Evolutionary conservation across 2,329 filamentous ascomycete genomes (phyloP).

Genomic region (Fonsecaea monophora): DNA sequence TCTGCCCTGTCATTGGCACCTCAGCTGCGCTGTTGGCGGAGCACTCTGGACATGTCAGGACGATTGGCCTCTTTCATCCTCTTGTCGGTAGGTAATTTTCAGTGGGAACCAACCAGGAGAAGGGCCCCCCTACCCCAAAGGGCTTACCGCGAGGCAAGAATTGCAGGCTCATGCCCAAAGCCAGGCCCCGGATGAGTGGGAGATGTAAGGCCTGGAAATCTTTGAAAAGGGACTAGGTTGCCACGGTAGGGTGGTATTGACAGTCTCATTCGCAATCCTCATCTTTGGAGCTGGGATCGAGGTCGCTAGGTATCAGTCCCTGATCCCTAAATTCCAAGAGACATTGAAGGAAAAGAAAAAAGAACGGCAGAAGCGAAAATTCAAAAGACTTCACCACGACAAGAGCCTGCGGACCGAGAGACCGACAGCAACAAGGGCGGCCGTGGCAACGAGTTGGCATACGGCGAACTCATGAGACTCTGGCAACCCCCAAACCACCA

Average conservation of each 20-base stretch:
- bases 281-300: no score
- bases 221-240: not conserved
- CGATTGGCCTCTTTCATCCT: not conserved
- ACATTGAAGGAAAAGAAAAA: no score
- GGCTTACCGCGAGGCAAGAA: not conserved
- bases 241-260: not conserved
- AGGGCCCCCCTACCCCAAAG: not conserved
- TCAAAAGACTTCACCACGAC: no score
- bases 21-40: not conserved
- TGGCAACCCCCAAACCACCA: no score
- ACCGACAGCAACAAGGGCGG: no score
- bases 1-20: no score
- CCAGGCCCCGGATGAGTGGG: not conserved
- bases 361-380: no score
- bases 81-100: not conserved
- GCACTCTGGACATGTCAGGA: not conserved
- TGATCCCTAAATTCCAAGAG: no score
- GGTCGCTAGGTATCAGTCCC: no score
- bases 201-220: not conserved
- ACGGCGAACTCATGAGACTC: no score
- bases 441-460: no score
- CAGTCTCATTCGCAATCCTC: not conserved
- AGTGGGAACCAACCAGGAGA: slow-evolving; percentile 1
- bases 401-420: no score
- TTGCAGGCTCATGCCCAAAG: not conserved